Evolutionary conservation across 2,329 filamentous ascomycete species (phyloP).

Genomic region (Aurifilum marmelostoma): DNA sequence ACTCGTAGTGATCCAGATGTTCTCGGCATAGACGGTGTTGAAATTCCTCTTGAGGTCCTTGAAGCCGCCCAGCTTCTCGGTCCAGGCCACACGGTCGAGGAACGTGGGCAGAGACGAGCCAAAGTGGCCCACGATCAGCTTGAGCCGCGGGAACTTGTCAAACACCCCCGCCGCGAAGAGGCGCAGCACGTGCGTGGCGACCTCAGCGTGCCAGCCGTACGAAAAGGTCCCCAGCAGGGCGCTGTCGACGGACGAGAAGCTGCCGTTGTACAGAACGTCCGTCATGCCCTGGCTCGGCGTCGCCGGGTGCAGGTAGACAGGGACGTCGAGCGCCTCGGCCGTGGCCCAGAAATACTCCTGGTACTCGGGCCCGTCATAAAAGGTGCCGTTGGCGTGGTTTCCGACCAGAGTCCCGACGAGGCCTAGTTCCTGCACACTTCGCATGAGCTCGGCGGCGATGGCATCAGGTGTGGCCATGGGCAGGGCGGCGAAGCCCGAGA

Average conservation of each 20-base stretch:
- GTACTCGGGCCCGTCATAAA: constrained; percentile 49
- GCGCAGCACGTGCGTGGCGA: constrained; percentile 7
- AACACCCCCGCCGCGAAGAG: constrained; percentile 9
- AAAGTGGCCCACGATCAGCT: constrained; percentile 8
- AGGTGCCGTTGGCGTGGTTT: constrained; percentile 43
- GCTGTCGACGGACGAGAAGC: neutral
- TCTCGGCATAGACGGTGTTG: neutral
- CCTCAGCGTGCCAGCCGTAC: constrained; percentile 12
- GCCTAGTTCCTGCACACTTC: constrained; percentile 37
- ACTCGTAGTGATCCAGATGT: constrained; percentile 14
- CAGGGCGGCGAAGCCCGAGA: constrained; percentile 35
- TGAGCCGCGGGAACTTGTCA: constrained; percentile 11
- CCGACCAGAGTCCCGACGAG: constrained; percentile 53
- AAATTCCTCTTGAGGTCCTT: neutral
- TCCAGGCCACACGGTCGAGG: constrained; percentile 4
- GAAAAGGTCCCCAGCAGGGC: neutral
- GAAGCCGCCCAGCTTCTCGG: neutral
- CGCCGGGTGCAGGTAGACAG: constrained; percentile 48
- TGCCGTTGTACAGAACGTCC: neutral
- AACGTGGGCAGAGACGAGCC: constrained; percentile 1
- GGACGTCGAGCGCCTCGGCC: constrained; percentile 45
- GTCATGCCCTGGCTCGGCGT: constrained; percentile 36
- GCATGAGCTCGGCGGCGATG: constrained; percentile 45
- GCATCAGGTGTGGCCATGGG: constrained; percentile 39
- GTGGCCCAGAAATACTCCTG: constrained; percentile 44